phyloP scores from a whole-genome alignment of 176 grass and related monocot genomes.

The Oryza glumipatula region DNA sequence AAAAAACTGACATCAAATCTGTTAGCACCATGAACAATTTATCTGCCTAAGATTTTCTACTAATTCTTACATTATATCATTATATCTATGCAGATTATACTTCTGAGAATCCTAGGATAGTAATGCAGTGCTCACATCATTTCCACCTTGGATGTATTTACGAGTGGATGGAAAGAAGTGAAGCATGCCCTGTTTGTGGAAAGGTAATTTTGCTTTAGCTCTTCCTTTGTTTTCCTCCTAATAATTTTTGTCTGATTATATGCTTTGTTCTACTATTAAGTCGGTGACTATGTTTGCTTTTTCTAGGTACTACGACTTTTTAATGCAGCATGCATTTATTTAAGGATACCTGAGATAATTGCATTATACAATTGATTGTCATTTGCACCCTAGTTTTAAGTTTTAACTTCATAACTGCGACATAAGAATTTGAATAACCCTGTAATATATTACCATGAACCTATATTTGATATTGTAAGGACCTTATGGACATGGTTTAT shows the following conservation, averaged over 20 bases:
- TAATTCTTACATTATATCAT: constrained; percentile 5
- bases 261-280: too few species aligned
- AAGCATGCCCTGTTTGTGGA: constrained; percentile 91
- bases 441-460: neutral
- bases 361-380: neutral
- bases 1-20: neutral
- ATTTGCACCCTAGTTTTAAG: neutral
- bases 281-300: neutral
- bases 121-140: constrained; percentile 94
- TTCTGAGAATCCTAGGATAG: constrained; percentile 82
- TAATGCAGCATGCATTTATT: neutral
- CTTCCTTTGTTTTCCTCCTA: neutral
- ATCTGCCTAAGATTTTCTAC: constrained; percentile 10
- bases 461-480: neutral
- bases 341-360: neutral
- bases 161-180: constrained; percentile 99
- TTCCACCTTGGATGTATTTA: constrained; percentile 98
- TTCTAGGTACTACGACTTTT: neutral
- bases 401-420: neutral
- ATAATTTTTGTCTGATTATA: constrained; percentile 1
- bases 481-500: neutral
- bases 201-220: constrained; percentile 58
- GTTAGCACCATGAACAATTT: neutral
- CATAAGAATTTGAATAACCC: neutral
- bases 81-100: constrained; percentile 71